These are phyloP conservation scores for Wallacemonas sp. DNA, from an alignment of 208 protist species.

Conservation along the genomic window DNA sequence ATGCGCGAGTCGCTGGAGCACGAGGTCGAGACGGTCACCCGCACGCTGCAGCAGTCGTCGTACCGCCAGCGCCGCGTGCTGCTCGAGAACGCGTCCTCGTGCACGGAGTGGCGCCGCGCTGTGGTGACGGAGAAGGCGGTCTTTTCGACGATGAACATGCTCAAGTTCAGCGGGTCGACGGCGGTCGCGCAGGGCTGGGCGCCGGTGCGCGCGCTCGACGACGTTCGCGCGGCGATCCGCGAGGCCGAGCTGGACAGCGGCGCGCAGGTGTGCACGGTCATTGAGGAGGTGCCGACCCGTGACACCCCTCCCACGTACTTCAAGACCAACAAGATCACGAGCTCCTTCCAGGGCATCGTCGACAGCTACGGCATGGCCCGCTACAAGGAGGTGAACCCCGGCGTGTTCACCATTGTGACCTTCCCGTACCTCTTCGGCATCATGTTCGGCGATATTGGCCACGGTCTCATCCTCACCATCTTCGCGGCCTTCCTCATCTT, in stretches of 20 bases:
- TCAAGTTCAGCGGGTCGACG: slow-evolving; percentile 92
- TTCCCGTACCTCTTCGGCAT: slow-evolving; percentile 99
- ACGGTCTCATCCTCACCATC: slow-evolving; percentile 95
- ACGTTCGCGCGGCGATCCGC: slow-evolving; percentile 74
- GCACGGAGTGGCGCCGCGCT: slow-evolving; percentile 89
- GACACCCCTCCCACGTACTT: slow-evolving; percentile 98
- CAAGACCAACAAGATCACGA: slow-evolving; percentile 97
- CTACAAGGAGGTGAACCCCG: slow-evolving; percentile 94
- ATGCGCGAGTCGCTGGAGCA: slow-evolving; percentile 69
- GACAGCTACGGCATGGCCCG: slow-evolving; percentile 97
- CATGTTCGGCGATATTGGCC: slow-evolving; percentile 99
- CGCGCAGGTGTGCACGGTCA: slow-evolving; percentile 91
- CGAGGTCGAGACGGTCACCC: slow-evolving; percentile 76
- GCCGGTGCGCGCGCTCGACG: slow-evolving; percentile 68
- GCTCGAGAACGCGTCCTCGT: slow-evolving; percentile 58
- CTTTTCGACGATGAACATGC: slow-evolving; percentile 96
- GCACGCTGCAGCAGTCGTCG: slow-evolving; percentile 72
- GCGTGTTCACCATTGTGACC: slow-evolving; percentile 96
- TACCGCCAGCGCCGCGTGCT: slow-evolving; percentile 79
- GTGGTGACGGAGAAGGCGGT: slow-evolving; percentile 96
- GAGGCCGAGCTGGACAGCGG: slow-evolving; percentile 77
- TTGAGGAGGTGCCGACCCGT: slow-evolving; percentile 88
- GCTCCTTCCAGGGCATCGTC: slow-evolving; percentile 97
- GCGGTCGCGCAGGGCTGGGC: slow-evolving; percentile 95
- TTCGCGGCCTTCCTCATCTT: slow-evolving; percentile 82